These are phyloP conservation scores for Fusarium newnesense DNA, from an alignment of 2,329 filamentous ascomycete species.

Conservation along the genomic window DNA sequence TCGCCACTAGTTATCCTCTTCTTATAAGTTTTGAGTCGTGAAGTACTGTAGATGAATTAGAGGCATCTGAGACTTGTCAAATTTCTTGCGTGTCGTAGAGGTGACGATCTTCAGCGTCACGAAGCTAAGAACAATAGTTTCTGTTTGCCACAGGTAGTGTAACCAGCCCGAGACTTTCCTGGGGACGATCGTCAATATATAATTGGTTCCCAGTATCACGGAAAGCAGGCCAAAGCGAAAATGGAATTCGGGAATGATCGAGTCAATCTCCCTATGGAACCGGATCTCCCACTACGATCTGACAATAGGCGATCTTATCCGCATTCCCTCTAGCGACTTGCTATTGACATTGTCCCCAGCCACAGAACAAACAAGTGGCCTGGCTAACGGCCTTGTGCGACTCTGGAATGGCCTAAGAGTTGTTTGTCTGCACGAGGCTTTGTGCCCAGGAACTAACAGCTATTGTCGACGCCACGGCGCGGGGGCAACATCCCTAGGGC, in stretches of 20 bases:
- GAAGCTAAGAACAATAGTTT: background rate
- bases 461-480: background rate
- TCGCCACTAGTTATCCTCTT: background rate
- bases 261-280: background rate
- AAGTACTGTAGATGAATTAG: no score
- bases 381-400: background rate
- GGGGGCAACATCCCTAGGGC: background rate
- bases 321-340: background rate
- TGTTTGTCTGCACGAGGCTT: background rate
- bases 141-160: background rate
- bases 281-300: background rate
- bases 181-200: background rate
- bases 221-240: background rate
- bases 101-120: background rate
- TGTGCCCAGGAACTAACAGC: background rate
- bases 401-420: background rate
- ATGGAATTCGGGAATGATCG: background rate
- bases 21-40: no score
- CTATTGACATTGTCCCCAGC: background rate
- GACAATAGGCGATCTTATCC: background rate
- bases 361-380: background rate
- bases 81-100: no score
- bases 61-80: no score
- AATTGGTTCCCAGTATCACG: background rate
- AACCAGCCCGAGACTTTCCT: background rate